Base-by-base conservation (phyloP, 306 rosid species). In the Prunus dulcis region DNA sequence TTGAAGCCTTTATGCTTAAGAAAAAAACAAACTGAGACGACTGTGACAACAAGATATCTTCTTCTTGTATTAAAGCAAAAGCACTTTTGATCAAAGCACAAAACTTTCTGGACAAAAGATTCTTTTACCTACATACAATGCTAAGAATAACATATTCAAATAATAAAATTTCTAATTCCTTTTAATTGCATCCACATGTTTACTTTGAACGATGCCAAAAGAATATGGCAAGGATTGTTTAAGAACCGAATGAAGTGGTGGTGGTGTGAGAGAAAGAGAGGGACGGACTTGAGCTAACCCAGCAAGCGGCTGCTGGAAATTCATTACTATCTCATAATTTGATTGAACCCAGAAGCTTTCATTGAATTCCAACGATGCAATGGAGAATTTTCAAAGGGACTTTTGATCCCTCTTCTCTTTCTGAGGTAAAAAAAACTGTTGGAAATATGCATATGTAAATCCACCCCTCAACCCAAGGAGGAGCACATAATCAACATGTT, bases 1-100 rank as follows among this genome's bases (percentile, higher is more conserved):
- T 62, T 23, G 67, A 58, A 56, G 23, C 22, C 38, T 72, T 72
- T 72, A 34, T 72, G 76, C 66, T 38, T 17, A 58, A 58, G 67
- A 43, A 43, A 32, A 73, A 73, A 17, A 8, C 46, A 60, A 43
- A 73, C 12, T 47, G 58, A 19, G 65, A 1, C 2, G 41, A 27
- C 65, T 27, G 58, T 45, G 69, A 7, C 46, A 25, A 43, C 15
- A 58, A 15, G 2, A 23, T 23, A 25, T 22, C 56, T 67, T 22
- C 27, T 10, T 22, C 27, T 10, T 1, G 4, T 34, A 38, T 38
- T 38, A 38, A 38, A 38, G 43, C 43, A 61, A 38, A 64, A 64
- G 27, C 69, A 64, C 69, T 64, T 64, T 19, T 34, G 49, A 62
- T 64, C 50, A 34, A 19, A 18, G 52, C 47, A 67, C 30, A 43